Percentiles rank a stretch among this genome's conserved stretches.
These are phyloP conservation scores for Linanthus parryae DNA, from an alignment of 148 eudicot species.

Conservation along the genomic window DNA sequence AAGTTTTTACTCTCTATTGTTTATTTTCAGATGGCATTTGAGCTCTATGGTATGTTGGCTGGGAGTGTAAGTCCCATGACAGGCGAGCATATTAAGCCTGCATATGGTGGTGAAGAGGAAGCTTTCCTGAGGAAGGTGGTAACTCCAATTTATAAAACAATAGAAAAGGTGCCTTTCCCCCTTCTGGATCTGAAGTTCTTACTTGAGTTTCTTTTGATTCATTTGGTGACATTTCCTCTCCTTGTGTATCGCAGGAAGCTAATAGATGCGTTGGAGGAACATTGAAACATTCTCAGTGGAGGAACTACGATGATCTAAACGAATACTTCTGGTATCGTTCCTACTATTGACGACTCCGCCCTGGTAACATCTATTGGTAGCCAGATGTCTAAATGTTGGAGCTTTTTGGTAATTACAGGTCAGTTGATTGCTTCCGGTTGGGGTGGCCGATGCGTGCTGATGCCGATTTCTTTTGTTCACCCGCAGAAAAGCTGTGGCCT, in stretches of 20 bases:
- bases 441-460: constrained; percentile 85
- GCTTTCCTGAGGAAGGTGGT: constrained; percentile 83
- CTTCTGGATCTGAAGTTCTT: background rate
- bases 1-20: background rate
- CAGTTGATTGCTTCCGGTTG: constrained; percentile 55
- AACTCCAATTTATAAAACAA: constrained; percentile 70
- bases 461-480: constrained; percentile 55
- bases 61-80: constrained; percentile 94
- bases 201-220: background rate
- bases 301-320: constrained; percentile 72
- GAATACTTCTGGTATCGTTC: constrained; percentile 63
- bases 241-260: constrained; percentile 41
- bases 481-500: constrained; percentile 14
- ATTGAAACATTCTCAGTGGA: constrained; percentile 55
- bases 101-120: constrained; percentile 95
- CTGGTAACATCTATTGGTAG: background rate
- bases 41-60: constrained; percentile 93
- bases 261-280: constrained; percentile 31
- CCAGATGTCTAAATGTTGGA: too few relatives aligned
- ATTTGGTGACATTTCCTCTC: background rate
- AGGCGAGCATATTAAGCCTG: constrained; percentile 84
- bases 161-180: constrained; percentile 45
- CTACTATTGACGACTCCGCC: background rate
- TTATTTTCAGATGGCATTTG: constrained; percentile 84
- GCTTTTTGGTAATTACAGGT: constrained; percentile 47